These are phyloP conservation scores for Jasminum sambac DNA, from an alignment of 257 asterid species.

Conservation along the genomic window DNA sequence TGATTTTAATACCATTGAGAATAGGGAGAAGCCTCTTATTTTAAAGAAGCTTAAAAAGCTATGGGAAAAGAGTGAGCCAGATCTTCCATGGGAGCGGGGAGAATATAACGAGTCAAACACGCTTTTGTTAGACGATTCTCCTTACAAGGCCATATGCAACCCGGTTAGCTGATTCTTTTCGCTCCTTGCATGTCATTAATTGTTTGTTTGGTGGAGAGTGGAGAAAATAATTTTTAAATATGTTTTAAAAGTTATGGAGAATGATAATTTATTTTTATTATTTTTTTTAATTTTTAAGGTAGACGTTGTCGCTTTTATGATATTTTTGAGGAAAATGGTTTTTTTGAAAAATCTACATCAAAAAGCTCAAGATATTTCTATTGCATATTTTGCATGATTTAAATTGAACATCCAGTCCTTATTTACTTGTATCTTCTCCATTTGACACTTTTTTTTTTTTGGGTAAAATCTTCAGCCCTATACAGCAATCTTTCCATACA, in stretches of 20 bases:
- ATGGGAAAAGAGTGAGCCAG: slow-evolving; percentile 67
- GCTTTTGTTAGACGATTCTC: slow-evolving; percentile 82
- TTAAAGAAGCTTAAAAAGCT: slow-evolving; percentile 70
- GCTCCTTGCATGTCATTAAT: slow-evolving; percentile 4
- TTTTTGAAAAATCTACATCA: too few relatives aligned
- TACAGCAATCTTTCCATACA: slow-evolving; percentile 73
- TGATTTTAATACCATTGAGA: slow-evolving; percentile 53
- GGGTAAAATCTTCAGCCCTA: slow-evolving; percentile 44
- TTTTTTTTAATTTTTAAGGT: too few relatives aligned
- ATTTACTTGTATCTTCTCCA: slow-evolving; percentile 16
- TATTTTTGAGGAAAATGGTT: too few relatives aligned
- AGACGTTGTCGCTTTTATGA: too few relatives aligned
- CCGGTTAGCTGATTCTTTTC: slow-evolving; percentile 56
- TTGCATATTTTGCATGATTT: slow-evolving; percentile 19
- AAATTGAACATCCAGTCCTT: slow-evolving; percentile 10
- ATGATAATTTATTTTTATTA: too few relatives aligned
- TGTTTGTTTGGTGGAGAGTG: too few relatives aligned
- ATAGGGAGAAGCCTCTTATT: slow-evolving; percentile 64
- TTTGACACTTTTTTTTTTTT: slow-evolving; percentile 24
- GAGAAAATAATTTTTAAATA: too few relatives aligned
- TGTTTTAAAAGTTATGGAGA: too few relatives aligned
- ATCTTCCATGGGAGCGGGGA: slow-evolving; percentile 85
- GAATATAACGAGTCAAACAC: slow-evolving; percentile 76
- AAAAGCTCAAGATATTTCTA: not conserved
- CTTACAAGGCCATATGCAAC: slow-evolving; percentile 71